Evolutionary conservation across 805 yeast species (phyloP).

Genomic region (Scheffersomyces spartinae): DNA sequence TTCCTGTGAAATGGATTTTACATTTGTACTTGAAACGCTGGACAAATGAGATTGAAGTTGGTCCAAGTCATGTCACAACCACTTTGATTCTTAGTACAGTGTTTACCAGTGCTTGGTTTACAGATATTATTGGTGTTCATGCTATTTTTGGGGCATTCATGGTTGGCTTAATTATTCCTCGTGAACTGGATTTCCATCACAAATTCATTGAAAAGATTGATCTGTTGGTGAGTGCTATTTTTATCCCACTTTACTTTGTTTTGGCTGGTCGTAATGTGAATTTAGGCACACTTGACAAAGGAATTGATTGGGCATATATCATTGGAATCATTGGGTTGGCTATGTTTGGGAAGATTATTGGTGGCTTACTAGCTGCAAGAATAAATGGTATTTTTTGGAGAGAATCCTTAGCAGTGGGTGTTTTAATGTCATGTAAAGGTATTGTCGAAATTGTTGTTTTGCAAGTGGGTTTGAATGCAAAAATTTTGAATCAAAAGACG

Average conservation of each 20-base stretch:
- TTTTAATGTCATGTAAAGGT: constrained; percentile 82
- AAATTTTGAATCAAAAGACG: constrained; percentile 50
- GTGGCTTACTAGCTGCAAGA: constrained; percentile 58
- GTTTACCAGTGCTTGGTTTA: constrained; percentile 61
- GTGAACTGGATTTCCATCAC: constrained; percentile 64
- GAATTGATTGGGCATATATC: constrained; percentile 71
- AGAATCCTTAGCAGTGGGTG: constrained; percentile 67
- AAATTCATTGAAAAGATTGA: constrained; percentile 65
- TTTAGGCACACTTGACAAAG: constrained; percentile 49
- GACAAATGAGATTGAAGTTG: constrained; percentile 46
- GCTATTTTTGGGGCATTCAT: constrained; percentile 81
- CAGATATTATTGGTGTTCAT: constrained; percentile 79
- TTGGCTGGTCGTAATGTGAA: constrained; percentile 66
- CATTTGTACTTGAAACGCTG: constrained; percentile 30
- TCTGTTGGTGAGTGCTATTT: constrained; percentile 58
- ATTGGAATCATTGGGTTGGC: constrained; percentile 60
- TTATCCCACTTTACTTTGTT: constrained; percentile 73
- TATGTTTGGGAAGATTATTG: constrained; percentile 51
- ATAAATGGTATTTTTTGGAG: constrained; percentile 55
- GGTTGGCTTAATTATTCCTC: constrained; percentile 64
- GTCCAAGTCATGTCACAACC: constrained; percentile 55
- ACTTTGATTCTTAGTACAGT: constrained; percentile 43
- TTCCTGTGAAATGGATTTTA: constrained; percentile 43
- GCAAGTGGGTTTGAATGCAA: constrained; percentile 61
- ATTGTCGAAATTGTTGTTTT: constrained; percentile 76